phyloP scores from a whole-genome alignment of 148 eudicot genomes.

The Talinum fruticosum region DNA sequence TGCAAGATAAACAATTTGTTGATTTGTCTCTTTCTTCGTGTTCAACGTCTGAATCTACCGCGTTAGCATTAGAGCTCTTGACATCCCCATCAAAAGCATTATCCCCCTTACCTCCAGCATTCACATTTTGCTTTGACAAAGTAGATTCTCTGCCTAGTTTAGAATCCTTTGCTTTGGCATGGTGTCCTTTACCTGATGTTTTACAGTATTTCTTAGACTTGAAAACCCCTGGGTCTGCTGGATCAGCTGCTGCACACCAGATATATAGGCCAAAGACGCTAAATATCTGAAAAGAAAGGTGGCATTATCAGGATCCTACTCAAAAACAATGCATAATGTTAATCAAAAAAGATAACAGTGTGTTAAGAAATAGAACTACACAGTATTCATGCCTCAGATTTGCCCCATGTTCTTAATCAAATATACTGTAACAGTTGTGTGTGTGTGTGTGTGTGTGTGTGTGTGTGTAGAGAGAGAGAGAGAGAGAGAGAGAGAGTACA shows the following conservation, averaged over 20 bases:
- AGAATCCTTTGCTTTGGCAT: constrained; percentile 35
- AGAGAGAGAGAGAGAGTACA: too few species aligned
- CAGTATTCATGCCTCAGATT: too few species aligned
- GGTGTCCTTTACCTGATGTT: constrained; percentile 36
- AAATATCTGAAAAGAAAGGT: constrained; percentile 45
- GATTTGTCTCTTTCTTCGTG: constrained; percentile 35
- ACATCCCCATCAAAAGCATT: constrained; percentile 38
- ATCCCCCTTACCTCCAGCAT: constrained; percentile 38
- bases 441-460: too few species aligned
- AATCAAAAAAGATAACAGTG: too few species aligned
- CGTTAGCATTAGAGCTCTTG: constrained; percentile 32
- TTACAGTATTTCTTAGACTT: constrained; percentile 85
- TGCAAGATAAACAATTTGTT: constrained; percentile 37
- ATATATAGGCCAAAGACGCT: constrained; percentile 73
- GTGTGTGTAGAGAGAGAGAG: too few species aligned
- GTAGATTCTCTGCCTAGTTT: constrained; percentile 55
- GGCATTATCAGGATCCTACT: constrained; percentile 14
- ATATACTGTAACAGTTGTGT: too few species aligned
- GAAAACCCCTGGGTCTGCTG: constrained; percentile 89
- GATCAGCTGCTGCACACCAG: constrained; percentile 99
- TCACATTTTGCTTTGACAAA: constrained; percentile 51
- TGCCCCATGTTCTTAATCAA: too few species aligned
- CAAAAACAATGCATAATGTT: background rate
- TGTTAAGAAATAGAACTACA: too few species aligned
- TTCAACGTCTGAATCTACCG: constrained; percentile 41